Evolutionary conservation across 345 rosid genomes (phyloP).

Genomic region (Syzygium jambos): DNA sequence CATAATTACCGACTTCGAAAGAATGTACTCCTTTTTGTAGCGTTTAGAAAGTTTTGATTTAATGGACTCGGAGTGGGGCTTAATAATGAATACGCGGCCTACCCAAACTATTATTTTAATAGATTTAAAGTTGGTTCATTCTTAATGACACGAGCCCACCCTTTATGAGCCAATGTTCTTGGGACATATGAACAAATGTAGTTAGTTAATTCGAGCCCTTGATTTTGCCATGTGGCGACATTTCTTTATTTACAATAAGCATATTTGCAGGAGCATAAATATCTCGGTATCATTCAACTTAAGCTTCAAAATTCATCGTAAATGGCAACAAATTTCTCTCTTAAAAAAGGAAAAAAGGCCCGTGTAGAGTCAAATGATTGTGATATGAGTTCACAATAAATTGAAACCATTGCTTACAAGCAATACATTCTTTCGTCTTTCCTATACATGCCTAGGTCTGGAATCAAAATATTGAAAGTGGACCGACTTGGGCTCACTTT

Average conservation of each 20-base stretch:
- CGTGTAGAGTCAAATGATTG: too few relatives aligned
- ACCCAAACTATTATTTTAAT: not conserved
- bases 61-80: not conserved
- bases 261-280: not conserved
- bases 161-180: not conserved
- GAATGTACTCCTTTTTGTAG: too few relatives aligned
- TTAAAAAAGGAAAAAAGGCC: not conserved
- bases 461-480: not conserved
- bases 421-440: not conserved
- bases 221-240: not conserved
- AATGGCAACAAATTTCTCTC: not conserved
- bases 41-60: not conserved
- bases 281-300: not conserved
- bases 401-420: not conserved
- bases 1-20: too few relatives aligned
- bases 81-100: not conserved
- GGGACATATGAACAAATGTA: not conserved
- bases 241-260: not conserved
- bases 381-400: not conserved
- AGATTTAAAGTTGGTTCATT: not conserved
- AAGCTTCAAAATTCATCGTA: not conserved
- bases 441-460: not conserved
- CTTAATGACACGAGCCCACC: not conserved
- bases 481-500: not conserved
- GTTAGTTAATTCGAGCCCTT: not conserved